Percentiles rank a stretch among this genome's conserved stretches.
Conservation (phyloP, 139 green algal species). For the Desmodesmus armatus region DNA sequence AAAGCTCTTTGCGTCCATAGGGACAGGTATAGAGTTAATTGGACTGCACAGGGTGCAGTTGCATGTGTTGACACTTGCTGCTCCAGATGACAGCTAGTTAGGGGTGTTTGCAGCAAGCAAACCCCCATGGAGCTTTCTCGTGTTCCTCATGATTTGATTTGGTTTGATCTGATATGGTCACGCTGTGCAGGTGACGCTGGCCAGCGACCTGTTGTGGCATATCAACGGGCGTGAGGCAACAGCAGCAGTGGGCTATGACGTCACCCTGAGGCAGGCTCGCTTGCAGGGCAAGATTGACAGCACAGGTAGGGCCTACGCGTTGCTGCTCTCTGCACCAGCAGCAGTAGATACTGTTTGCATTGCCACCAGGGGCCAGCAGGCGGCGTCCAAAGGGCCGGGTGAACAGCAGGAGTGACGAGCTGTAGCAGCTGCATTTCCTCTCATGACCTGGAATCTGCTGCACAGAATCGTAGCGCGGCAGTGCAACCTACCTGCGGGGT, state of each 20-base stretch:
- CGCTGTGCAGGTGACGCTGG: constrained; percentile 76
- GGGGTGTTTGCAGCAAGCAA: too few relatives aligned
- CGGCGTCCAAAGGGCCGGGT: too few relatives aligned
- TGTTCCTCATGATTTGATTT: background rate
- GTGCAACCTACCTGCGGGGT: too few relatives aligned
- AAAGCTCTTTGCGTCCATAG: too few relatives aligned
- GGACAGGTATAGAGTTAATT: too few relatives aligned
- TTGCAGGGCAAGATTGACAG: constrained; percentile 75
- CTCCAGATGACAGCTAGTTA: too few relatives aligned
- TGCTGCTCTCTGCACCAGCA: background rate
- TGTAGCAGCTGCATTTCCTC: background rate
- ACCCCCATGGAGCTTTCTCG: too few relatives aligned
- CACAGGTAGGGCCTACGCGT: background rate
- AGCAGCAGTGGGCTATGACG: constrained; percentile 97
- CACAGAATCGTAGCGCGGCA: too few relatives aligned
- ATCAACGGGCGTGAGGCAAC: constrained; percentile 87
- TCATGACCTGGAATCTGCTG: background rate
- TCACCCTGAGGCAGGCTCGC: constrained; percentile 87
- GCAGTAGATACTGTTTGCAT: too few relatives aligned
- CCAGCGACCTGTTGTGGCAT: constrained; percentile 96
- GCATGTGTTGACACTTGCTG: too few relatives aligned
- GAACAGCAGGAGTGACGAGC: background rate
- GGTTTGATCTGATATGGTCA: background rate
- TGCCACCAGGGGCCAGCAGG: too few relatives aligned
- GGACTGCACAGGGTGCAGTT: too few relatives aligned